Percentiles rank a stretch among this genome's conserved stretches.
phyloP scores from a whole-genome alignment of 1,139 yeast species.

The Yamadazyma spencermartinsiae region DNA sequence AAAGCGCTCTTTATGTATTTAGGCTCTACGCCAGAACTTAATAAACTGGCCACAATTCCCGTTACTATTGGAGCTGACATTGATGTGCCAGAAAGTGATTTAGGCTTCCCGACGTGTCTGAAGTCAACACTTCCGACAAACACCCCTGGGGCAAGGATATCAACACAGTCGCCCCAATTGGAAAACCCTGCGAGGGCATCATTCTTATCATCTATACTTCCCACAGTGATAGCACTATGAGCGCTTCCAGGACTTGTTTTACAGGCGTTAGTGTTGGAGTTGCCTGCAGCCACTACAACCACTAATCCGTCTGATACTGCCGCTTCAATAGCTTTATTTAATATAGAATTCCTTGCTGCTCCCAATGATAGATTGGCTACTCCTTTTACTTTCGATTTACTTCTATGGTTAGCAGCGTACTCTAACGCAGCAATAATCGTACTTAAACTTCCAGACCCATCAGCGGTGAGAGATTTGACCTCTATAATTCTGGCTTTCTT shows the following conservation, averaged over 20 bases:
- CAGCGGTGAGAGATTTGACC: conserved; percentile 62
- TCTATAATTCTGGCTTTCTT: conserved; percentile 64
- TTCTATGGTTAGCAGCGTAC: conserved; percentile 63
- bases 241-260: conserved; percentile 80
- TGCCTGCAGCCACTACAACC: conserved; percentile 89
- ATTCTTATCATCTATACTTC: conserved; percentile 75
- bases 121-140: conserved; percentile 52
- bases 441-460: conserved; percentile 69
- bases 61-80: conserved; percentile 84
- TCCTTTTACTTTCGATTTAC: conserved; percentile 44
- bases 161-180: conserved; percentile 89
- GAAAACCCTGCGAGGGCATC: conserved; percentile 74
- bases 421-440: conserved; percentile 72
- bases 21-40: conserved; percentile 59
- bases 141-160: conserved; percentile 80
- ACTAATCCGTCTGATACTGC: conserved; percentile 71
- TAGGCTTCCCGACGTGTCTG: conserved; percentile 26
- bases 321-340: conserved; percentile 73
- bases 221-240: conserved; percentile 71
- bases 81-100: conserved; percentile 74
- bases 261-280: conserved; percentile 76
- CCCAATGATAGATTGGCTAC: conserved; percentile 85
- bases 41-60: conserved; percentile 63
- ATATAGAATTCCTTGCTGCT: conserved; percentile 59
- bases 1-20: conserved; percentile 40